Evolutionary conservation across 2,329 filamentous ascomycete species (phyloP).

Genomic region (Colletotrichum cuscutae): DNA sequence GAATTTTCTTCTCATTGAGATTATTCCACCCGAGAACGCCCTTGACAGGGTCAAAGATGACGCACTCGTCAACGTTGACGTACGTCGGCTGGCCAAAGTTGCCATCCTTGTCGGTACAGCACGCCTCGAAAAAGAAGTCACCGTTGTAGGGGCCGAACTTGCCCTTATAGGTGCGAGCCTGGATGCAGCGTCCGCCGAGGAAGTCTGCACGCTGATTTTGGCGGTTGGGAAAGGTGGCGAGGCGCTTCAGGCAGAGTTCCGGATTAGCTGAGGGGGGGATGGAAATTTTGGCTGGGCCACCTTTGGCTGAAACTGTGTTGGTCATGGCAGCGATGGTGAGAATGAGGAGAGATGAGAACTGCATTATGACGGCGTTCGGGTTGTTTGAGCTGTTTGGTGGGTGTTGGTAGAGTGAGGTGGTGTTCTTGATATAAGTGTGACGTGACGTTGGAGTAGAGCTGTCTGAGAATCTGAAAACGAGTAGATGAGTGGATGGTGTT

Average conservation of each 20-base stretch:
- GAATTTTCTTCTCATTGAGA: neutral
- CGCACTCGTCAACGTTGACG: conserved; percentile 4
- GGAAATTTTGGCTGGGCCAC: neutral
- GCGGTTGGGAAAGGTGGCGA: conserved; percentile 6
- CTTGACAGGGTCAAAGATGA: neutral
- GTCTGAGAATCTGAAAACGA: too few relatives aligned
- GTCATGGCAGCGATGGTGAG: neutral
- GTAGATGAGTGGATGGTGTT: too few relatives aligned
- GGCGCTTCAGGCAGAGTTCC: conserved; percentile 6
- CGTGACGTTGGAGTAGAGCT: too few relatives aligned
- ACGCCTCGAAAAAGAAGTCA: conserved; percentile 9
- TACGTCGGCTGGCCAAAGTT: conserved; percentile 5
- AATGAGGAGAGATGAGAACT: neutral
- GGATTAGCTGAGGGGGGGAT: neutral
- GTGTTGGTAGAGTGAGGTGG: neutral
- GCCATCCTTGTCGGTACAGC: conserved; percentile 8
- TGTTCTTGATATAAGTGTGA: too few relatives aligned
- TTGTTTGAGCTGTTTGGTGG: neutral
- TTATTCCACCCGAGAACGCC: neutral
- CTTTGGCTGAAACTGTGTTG: neutral
- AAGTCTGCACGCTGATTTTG: neutral
- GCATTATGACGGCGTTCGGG: neutral
- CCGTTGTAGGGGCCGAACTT: conserved; percentile 12
- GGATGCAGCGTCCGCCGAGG: neutral
- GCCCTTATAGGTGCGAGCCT: conserved; percentile 12